Evolutionary conservation across 352 stramenopile species (phyloP).

Genomic region (Globisporangium mamillatum): DNA sequence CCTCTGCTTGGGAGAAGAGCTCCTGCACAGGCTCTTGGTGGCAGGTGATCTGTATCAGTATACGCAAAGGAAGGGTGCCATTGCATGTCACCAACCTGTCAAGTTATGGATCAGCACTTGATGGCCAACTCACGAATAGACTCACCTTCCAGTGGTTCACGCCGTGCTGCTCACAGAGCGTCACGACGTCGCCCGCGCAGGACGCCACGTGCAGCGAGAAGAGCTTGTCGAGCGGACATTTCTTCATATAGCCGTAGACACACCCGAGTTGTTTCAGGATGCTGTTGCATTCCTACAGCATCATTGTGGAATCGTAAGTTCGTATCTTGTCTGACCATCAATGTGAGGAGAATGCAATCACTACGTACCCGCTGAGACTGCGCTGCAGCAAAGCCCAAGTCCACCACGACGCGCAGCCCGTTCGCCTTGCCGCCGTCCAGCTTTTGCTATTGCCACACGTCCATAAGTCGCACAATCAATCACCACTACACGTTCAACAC

Average conservation of each 20-base stretch:
- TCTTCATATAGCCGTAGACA: slow-evolving; percentile 77
- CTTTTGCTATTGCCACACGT: slow-evolving; percentile 52
- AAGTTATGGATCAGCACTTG: background rate
- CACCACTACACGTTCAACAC: background rate
- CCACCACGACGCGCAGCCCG: slow-evolving; percentile 61
- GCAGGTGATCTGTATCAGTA: slow-evolving; percentile 13
- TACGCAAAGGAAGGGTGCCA: background rate
- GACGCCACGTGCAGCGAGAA: slow-evolving; percentile 62
- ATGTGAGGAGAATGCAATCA: no score
- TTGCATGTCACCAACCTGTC: background rate
- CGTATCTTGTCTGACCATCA: no score
- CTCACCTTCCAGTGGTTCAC: slow-evolving; percentile 58
- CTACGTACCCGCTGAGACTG: slow-evolving; percentile 45
- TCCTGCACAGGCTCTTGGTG: slow-evolving; percentile 48
- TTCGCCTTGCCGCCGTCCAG: slow-evolving; percentile 37
- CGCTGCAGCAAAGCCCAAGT: slow-evolving; percentile 48
- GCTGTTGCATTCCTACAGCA: slow-evolving; percentile 64
- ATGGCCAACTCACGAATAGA: background rate
- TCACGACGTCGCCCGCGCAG: slow-evolving; percentile 30
- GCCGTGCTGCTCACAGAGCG: slow-evolving; percentile 42
- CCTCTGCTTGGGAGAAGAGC: slow-evolving; percentile 40
- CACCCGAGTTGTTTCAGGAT: slow-evolving; percentile 80
- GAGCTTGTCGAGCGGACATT: slow-evolving; percentile 52
- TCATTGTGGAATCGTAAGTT: no score
- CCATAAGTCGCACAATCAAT: slow-evolving; percentile 1